A percentile compares a stretch with the other conserved stretches of the same genome.
phyloP scores from a whole-genome alignment of 129 eudicot species.

The sunflower (Helianthus annuus) region HanXRQr2.0-SUNRISE NC_035442.2:104903917-104904416 shows the following conservation, averaged over 20 bases:
- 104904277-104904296: slow-evolving; percentile 50
- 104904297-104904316: slow-evolving; percentile 85
- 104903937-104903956: too few relatives aligned
- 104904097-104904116: too few relatives aligned
- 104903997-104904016: too few relatives aligned
- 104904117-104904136: neutral
- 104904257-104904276: slow-evolving; percentile 66
- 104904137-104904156: slow-evolving; percentile 2
- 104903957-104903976: too few relatives aligned
- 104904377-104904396: too few relatives aligned
- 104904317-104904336: slow-evolving; percentile 88
- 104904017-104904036: too few relatives aligned
- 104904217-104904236: slow-evolving; percentile 51
- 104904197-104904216: slow-evolving; percentile 56
- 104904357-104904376: neutral
- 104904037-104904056: too few relatives aligned
- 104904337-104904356: neutral
- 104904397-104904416: too few relatives aligned
- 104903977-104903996: too few relatives aligned
- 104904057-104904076: too few relatives aligned
- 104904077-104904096: too few relatives aligned
- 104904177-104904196: slow-evolving; percentile 77
- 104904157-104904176: slow-evolving; percentile 90
- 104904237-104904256: slow-evolving; percentile 85
- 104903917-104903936: too few relatives aligned